These are phyloP conservation scores for Styphnolobium japonicum DNA, from an alignment of 306 rosid species.

Conservation along the genomic window DNA sequence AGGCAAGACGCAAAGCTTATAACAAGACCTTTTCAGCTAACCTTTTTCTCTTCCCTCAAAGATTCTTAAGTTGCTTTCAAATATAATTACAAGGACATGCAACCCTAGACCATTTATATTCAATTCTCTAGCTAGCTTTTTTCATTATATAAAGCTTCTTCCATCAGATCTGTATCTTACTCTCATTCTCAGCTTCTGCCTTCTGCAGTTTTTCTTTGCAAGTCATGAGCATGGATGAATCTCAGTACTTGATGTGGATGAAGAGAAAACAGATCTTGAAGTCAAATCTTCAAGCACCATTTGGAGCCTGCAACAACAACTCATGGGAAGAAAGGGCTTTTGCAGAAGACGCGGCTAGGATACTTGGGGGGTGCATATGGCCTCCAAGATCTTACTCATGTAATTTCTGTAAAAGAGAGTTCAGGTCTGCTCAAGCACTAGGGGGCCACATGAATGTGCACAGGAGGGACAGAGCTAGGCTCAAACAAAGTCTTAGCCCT, in stretches of 20 bases:
- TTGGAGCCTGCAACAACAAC: not conserved
- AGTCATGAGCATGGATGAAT: conserved; percentile 34
- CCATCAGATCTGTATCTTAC: conserved; percentile 1
- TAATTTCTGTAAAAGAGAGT: conserved; percentile 77
- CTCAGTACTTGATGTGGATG: conserved; percentile 43
- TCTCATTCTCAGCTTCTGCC: not conserved
- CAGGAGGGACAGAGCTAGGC: conserved; percentile 78
- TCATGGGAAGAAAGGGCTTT: conserved; percentile 88
- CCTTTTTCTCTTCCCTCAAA: conserved; percentile 32
- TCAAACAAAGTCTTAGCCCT: conserved; percentile 49
- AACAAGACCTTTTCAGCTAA: conserved; percentile 33
- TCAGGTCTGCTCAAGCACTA: conserved; percentile 91
- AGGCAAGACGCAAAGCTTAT: conserved; percentile 37
- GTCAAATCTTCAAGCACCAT: conserved; percentile 33
- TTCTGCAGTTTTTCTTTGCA: not conserved
- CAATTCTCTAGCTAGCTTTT: conserved; percentile 16
- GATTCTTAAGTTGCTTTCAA: conserved; percentile 44
- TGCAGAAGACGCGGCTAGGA: conserved; percentile 68
- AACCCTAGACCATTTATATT: conserved; percentile 16
- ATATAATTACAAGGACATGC: conserved; percentile 18
- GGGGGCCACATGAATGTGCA: conserved; percentile 99
- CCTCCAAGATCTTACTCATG: conserved; percentile 90
- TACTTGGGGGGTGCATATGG: conserved; percentile 69
- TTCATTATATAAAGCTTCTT: conserved; percentile 25
- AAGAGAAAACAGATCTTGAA: conserved; percentile 44